Base-by-base conservation (phyloP, 106 monocot species). In the Allium sativum region DNA sequence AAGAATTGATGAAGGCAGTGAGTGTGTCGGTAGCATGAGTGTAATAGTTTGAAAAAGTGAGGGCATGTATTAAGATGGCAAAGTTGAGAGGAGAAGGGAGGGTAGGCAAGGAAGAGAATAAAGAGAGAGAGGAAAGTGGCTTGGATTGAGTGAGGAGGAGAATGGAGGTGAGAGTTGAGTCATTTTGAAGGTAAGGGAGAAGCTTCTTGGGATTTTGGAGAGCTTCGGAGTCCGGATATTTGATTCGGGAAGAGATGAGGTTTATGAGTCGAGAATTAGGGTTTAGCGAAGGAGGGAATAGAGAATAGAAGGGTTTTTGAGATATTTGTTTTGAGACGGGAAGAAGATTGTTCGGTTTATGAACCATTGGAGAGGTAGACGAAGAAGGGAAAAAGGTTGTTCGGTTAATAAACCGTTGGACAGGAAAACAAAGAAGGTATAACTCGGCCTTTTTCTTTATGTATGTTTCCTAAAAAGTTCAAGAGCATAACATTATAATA, bases 121-220 rank as follows among this genome's bases (percentile, higher is more conserved):
- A 56, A 17, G 56, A 22, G 56, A 56, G 18, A 22, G 20, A 56
- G 20, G 56, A 22, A 11, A 56, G 18, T 11, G 56, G 56, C 10
- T 19, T 19, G 56, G 56, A 53, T 12, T 21, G 18, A 22, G 56
- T 21, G 53, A 53, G 53, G 56, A 19, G 56, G 56, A 56, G 56
- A 22, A 56, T 5, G 56, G 56, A 56, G 56, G 56, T 56, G 56
- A 17, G 56, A 21, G 56, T 19, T 12, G 56, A 10, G 56, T 19
- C 10, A 12, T 21, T 17, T 8, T 10, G 20, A 22, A 17, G 56
- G 56, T 19, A n/a, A 17, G 56, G 56, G 56, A 9, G 56, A 22
- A n/a, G 56, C 18, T 54, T n/a, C 8, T 54, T 12, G 53, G 19
- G 12, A 22, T 17, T 19, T 10, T 19, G 48, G 15, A 15, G 48